Conservation (phyloP, 441 rosid genomes). For the Arabidopsis lyrata region DNA sequence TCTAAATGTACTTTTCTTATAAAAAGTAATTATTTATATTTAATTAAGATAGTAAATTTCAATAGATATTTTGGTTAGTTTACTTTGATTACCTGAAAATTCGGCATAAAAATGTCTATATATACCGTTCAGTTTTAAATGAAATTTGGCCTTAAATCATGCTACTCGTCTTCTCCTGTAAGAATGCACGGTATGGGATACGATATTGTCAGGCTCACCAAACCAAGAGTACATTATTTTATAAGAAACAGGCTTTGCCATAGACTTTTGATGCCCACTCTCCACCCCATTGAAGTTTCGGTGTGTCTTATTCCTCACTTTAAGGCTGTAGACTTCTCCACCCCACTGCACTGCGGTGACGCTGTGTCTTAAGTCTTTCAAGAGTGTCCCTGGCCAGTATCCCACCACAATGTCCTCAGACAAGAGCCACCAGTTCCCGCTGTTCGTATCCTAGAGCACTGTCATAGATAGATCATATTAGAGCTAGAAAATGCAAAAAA, state of each 20-base stretch:
- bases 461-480: neutral
- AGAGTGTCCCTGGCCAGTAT: constrained; percentile 64
- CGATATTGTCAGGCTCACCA: neutral
- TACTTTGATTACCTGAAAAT: too few species aligned
- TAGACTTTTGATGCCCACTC: constrained; percentile 44
- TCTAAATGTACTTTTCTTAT: too few species aligned
- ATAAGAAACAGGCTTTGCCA: constrained; percentile 48
- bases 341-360: constrained; percentile 72
- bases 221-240: constrained; percentile 13
- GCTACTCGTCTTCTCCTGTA: too few species aligned
- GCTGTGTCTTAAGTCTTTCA: constrained; percentile 43
- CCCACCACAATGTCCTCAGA: constrained; percentile 56
- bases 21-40: too few species aligned
- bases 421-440: constrained; percentile 67
- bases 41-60: too few species aligned
- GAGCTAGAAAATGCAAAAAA: neutral
- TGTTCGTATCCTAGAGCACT: constrained; percentile 53
- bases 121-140: too few species aligned
- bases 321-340: constrained; percentile 72
- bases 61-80: too few species aligned
- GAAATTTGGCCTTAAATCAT: too few species aligned
- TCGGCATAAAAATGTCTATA: too few species aligned
- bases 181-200: too few species aligned
- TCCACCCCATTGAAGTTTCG: constrained; percentile 73
- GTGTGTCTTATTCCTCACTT: constrained; percentile 57